Percentiles rank a stretch among this genome's conserved stretches.
These are phyloP conservation scores for Tuber calosporum DNA, from an alignment of 495 filamentous ascomycete species.

Conservation along the genomic window DNA sequence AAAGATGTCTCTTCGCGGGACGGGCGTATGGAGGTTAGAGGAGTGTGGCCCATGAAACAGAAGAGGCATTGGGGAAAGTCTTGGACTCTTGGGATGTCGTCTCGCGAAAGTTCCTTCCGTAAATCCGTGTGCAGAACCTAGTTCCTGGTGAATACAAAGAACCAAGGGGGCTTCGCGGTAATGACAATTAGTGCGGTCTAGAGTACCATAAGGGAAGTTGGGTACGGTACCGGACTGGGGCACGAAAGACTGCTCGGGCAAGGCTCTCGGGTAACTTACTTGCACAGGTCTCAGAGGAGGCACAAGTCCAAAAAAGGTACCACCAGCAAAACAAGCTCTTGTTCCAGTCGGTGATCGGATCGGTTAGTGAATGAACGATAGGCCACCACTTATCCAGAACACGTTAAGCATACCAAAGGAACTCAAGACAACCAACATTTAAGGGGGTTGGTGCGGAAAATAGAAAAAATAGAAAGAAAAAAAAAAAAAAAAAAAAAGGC, in stretches of 20 bases:
- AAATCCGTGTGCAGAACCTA: background rate
- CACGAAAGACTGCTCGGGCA: background rate
- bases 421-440: constrained; percentile 34
- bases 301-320: background rate
- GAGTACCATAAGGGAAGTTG: background rate
- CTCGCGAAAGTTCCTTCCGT: background rate
- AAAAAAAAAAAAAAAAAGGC: background rate
- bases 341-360: constrained; percentile 12
- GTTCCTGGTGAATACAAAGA: background rate
- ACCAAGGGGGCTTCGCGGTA: background rate
- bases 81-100: background rate
- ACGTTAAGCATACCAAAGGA: constrained; percentile 18
- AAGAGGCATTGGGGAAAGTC: background rate
- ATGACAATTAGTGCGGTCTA: background rate
- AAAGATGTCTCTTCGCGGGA: background rate
- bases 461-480: constrained; percentile 26
- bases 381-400: constrained; percentile 22
- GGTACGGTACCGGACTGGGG: background rate
- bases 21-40: background rate
- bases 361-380: constrained; percentile 15
- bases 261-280: background rate
- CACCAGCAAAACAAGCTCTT: background rate
- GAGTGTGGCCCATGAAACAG: background rate
- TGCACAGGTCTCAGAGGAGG: background rate
- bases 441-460: constrained; percentile 22